Conservation (phyloP, 1,284 basidiomycete species). For the Sporisorium sorghi region DNA sequence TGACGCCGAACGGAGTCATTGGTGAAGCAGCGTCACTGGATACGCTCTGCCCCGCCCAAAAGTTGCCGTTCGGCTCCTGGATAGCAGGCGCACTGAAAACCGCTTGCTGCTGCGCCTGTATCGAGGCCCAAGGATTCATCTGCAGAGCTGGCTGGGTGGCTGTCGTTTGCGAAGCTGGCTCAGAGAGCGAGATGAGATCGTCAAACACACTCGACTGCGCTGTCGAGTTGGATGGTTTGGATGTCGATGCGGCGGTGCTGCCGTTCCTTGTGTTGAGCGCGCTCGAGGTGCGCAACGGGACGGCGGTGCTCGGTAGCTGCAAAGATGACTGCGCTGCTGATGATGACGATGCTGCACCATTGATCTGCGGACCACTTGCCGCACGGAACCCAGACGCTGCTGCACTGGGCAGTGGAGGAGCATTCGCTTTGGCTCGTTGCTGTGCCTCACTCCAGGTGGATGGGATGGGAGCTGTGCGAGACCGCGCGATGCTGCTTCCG, state of each 20-base stretch:
- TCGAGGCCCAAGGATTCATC: constrained; percentile 50
- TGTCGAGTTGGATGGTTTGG: constrained; percentile 18
- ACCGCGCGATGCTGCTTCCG: constrained; percentile 43
- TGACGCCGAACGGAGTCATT: constrained; percentile 18
- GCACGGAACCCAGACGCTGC: constrained; percentile 16
- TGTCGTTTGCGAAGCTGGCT: constrained; percentile 13
- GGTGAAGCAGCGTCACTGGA: constrained; percentile 9
- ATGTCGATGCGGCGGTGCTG: constrained; percentile 1
- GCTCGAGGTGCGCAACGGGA: constrained; percentile 38
- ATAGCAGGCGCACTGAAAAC: constrained; percentile 45
- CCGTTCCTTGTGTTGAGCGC: constrained; percentile 29
- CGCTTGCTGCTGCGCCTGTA: constrained; percentile 48
- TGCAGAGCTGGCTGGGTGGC: constrained; percentile 41
- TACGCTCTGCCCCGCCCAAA: constrained; percentile 25
- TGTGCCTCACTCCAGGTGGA: constrained; percentile 54
- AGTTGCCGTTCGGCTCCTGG: constrained; percentile 38
- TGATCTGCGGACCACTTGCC: constrained; percentile 11
- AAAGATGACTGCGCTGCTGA: constrained; percentile 10
- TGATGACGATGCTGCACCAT: constrained; percentile 2
- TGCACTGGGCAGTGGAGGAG: constrained; percentile 27
- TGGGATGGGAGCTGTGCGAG: constrained; percentile 56
- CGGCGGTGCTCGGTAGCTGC: constrained; percentile 18
- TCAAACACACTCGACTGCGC: constrained; percentile 53
- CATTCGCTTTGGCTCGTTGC: constrained; percentile 32
- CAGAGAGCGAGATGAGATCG: constrained; percentile 47